Evolutionary conservation across 164 flowering plant species (phyloP).

Genomic region (Liquidambar formosana): DNA sequence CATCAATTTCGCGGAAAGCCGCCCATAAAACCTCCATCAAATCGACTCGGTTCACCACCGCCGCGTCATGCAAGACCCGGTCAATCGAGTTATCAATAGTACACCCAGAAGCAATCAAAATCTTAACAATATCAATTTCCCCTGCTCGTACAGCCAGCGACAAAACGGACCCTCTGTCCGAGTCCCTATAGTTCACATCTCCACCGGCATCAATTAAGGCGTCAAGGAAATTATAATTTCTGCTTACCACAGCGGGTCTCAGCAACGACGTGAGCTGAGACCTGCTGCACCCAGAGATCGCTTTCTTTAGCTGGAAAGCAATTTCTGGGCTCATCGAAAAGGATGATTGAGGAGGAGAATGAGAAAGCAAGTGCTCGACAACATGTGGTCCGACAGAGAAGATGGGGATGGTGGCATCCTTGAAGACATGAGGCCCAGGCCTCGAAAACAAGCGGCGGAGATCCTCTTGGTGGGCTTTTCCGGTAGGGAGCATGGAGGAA

Average conservation of each 20-base stretch:
- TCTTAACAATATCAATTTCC: slow-evolving; percentile 23
- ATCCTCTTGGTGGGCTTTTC: slow-evolving; percentile 57
- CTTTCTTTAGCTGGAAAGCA: slow-evolving; percentile 31
- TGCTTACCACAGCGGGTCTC: slow-evolving; percentile 32
- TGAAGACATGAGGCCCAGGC: slow-evolving; percentile 63
- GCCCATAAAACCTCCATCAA: slow-evolving; percentile 39
- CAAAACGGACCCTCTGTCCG: slow-evolving; percentile 35
- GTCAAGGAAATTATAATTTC: slow-evolving; percentile 31
- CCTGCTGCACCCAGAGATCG: slow-evolving; percentile 48
- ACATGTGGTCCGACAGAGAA: slow-evolving; percentile 54
- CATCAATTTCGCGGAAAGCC: slow-evolving; percentile 18
- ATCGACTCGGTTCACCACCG: slow-evolving; percentile 44
- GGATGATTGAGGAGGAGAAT: slow-evolving; percentile 12
- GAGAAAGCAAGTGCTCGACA: slow-evolving; percentile 33
- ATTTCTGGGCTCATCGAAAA: slow-evolving; percentile 18
- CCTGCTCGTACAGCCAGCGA: slow-evolving; percentile 42
- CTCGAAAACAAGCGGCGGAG: slow-evolving; percentile 59
- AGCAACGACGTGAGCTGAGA: slow-evolving; percentile 46
- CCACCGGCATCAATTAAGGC: slow-evolving; percentile 59
- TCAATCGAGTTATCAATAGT: slow-evolving; percentile 29
- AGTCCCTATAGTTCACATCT: slow-evolving; percentile 35
- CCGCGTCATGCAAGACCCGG: slow-evolving; percentile 48
- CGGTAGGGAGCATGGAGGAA: slow-evolving; percentile 69
- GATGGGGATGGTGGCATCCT: slow-evolving; percentile 60
- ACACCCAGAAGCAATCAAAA: slow-evolving; percentile 44